Conservation (phyloP, 2,329 filamentous ascomycete genomes). For the Juglanconis juglandina region DNA sequence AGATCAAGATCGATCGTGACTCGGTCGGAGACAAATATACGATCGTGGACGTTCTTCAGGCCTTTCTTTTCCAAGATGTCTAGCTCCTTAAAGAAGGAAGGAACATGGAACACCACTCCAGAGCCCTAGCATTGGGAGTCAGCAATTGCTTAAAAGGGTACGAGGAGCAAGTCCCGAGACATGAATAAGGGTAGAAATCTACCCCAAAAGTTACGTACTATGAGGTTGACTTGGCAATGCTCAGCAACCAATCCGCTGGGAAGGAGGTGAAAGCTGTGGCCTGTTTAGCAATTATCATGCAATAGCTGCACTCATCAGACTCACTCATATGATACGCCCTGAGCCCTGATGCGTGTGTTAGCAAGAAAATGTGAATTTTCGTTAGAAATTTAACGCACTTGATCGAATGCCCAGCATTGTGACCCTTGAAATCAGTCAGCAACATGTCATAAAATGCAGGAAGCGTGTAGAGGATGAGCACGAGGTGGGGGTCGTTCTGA, state of each 20-base stretch:
- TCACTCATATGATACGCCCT: slow-evolving; percentile 6
- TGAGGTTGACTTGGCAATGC: slow-evolving; percentile 62
- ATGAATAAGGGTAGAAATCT: slow-evolving; percentile 38
- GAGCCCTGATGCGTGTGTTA: slow-evolving; percentile 15
- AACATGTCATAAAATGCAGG: neutral
- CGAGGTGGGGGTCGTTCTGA: neutral
- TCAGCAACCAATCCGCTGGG: slow-evolving; percentile 71
- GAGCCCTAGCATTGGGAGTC: slow-evolving; percentile 2
- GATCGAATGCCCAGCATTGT: slow-evolving; percentile 57
- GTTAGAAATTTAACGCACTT: neutral
- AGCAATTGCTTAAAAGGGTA: neutral
- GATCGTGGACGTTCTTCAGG: slow-evolving; percentile 48
- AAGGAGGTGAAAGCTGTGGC: slow-evolving; percentile 58
- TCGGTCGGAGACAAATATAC: slow-evolving; percentile 61
- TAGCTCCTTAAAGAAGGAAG: slow-evolving; percentile 65
- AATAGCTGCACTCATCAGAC: neutral
- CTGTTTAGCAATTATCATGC: neutral
- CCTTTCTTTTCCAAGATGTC: slow-evolving; percentile 58
- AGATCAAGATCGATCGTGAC: slow-evolving; percentile 62
- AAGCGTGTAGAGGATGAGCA: neutral
- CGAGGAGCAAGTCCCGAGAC: neutral
- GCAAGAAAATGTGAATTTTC: neutral
- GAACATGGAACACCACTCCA: slow-evolving; percentile 30
- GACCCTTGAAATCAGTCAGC: slow-evolving; percentile 34
- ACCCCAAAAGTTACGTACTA: slow-evolving; percentile 48